Conservation (phyloP, 441 rosid species). For the Isatis lusitanica region DNA sequence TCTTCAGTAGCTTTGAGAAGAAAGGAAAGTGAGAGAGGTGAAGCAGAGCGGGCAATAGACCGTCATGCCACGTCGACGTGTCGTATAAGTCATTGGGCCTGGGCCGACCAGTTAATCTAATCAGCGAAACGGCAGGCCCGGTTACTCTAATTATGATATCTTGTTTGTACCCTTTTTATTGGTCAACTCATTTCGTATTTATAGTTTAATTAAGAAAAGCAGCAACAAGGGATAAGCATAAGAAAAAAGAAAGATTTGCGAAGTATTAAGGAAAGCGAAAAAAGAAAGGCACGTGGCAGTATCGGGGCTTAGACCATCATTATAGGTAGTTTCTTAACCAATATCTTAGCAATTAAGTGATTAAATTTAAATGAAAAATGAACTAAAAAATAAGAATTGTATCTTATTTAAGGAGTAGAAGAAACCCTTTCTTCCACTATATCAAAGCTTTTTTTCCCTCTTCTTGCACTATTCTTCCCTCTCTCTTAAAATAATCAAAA, state of each 20-base stretch:
- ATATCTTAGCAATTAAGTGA: too few relatives aligned
- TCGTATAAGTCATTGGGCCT: background rate
- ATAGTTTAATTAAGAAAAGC: background rate
- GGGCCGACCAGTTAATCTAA: background rate
- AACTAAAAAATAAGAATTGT: too few relatives aligned
- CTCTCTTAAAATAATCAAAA: too few relatives aligned
- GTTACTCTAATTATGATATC: background rate
- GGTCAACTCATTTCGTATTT: background rate
- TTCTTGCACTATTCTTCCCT: too few relatives aligned
- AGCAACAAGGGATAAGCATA: slow-evolving; percentile 6
- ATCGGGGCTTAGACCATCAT: background rate
- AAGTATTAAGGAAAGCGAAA: background rate
- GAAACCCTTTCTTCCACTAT: too few relatives aligned
- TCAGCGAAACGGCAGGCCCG: background rate
- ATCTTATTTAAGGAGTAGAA: too few relatives aligned
- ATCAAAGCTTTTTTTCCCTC: too few relatives aligned
- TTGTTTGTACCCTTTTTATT: background rate
- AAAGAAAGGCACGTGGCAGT: slow-evolving; percentile 31
- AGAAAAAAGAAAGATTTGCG: slow-evolving; percentile 8
- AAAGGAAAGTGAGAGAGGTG: background rate
- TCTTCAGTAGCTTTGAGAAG: background rate
- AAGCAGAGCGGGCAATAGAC: background rate
- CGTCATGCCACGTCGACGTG: background rate
- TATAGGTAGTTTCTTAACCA: too few relatives aligned
- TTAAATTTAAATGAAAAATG: too few relatives aligned